phyloP scores from a whole-genome alignment of 257 asterid species.

The Solanum corneliomulleri region DNA sequence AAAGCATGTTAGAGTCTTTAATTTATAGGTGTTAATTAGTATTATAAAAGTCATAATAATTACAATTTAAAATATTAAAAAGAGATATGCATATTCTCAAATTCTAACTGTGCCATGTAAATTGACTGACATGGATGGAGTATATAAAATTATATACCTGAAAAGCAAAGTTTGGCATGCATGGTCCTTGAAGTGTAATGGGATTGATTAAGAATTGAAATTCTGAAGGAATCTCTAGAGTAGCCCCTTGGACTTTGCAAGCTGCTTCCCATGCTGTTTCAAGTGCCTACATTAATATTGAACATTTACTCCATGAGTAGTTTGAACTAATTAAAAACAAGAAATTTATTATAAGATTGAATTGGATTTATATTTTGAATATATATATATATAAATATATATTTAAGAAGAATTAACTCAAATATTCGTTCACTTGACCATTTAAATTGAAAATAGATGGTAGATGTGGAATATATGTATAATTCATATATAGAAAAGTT shows the following conservation, averaged over 20 bases:
- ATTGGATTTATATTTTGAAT: not conserved
- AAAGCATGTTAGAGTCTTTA: not conserved
- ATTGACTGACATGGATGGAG: not conserved
- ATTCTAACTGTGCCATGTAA: not conserved
- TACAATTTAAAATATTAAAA: not conserved
- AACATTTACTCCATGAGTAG: not conserved
- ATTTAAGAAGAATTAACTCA: too few species aligned
- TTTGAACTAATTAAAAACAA: not conserved
- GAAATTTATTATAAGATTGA: not conserved
- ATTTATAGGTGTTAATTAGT: not conserved
- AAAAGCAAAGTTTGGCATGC: slow-evolving; percentile 55
- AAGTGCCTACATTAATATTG: slow-evolving; percentile 41
- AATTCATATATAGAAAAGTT: not conserved
- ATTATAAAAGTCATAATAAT: not conserved
- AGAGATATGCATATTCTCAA: not conserved
- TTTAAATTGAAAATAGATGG: not conserved
- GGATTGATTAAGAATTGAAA: slow-evolving; percentile 53
- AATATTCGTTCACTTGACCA: not conserved
- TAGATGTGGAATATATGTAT: not conserved
- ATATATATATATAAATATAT: too few species aligned
- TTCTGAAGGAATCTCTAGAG: slow-evolving; percentile 36
- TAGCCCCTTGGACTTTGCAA: slow-evolving; percentile 47
- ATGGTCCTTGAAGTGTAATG: slow-evolving; percentile 64
- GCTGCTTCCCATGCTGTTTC: slow-evolving; percentile 63
- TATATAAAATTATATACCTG: slow-evolving; percentile 20